Percentiles rank a stretch among this genome's conserved stretches.
Conservation (phyloP, 371 early-diverging fungal species). For the Rhizomucor miehei region DNA sequence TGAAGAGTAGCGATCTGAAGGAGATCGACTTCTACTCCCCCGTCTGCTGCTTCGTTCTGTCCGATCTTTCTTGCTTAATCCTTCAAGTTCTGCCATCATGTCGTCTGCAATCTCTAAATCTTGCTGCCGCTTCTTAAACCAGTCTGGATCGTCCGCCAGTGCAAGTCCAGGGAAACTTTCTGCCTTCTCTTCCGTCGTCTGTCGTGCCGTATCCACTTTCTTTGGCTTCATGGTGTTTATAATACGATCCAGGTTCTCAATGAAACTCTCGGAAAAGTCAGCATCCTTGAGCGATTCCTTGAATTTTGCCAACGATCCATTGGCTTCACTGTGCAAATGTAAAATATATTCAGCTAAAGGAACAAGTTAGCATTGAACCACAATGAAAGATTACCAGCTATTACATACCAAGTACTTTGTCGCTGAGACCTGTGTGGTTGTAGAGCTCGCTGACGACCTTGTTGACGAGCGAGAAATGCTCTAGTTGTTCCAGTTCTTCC, state of each 20-base stretch:
- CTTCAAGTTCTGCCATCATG: slow-evolving; percentile 61
- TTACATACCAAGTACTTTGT: slow-evolving; percentile 70
- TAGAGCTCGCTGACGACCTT: slow-evolving; percentile 88
- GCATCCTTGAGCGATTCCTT: slow-evolving; percentile 70
- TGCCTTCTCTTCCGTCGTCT: slow-evolving; percentile 45
- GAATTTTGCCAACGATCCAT: slow-evolving; percentile 62
- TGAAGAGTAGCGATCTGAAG: slow-evolving; percentile 20
- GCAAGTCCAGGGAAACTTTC: slow-evolving; percentile 84
- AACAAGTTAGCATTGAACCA: background rate
- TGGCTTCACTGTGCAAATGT: slow-evolving; percentile 67
- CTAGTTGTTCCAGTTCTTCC: slow-evolving; percentile 80
- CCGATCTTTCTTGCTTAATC: slow-evolving; percentile 21
- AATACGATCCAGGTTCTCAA: slow-evolving; percentile 84
- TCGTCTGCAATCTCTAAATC: slow-evolving; percentile 47
- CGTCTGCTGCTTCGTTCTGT: slow-evolving; percentile 12
- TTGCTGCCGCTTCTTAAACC: slow-evolving; percentile 44
- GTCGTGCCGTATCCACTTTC: slow-evolving; percentile 13
- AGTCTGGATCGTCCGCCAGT: slow-evolving; percentile 59
- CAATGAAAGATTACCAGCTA: background rate
- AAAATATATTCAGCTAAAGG: slow-evolving; percentile 76
- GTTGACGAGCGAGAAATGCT: slow-evolving; percentile 86
- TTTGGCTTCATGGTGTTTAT: slow-evolving; percentile 86
- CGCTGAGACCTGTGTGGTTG: slow-evolving; percentile 91
- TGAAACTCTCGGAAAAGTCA: slow-evolving; percentile 84
- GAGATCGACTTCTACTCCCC: slow-evolving; percentile 12